A percentile compares a stretch with the other conserved stretches of the same genome.
These are phyloP conservation scores for Suillus subluteus DNA, from an alignment of 768 basidiomycete species.

Conservation along the genomic window DNA sequence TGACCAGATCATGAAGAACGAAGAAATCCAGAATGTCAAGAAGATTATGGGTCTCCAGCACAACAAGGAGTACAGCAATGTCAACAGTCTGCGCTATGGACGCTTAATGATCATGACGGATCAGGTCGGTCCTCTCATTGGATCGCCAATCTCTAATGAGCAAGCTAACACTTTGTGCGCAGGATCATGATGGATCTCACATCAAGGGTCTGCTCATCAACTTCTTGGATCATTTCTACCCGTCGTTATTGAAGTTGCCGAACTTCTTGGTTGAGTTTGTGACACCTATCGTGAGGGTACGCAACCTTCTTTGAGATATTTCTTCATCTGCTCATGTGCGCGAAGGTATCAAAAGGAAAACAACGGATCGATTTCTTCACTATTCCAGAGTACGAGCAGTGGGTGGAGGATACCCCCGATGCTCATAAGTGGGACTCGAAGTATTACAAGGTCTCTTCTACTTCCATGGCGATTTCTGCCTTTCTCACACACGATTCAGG, in stretches of 20 bases:
- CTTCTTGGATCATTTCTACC: conserved; percentile 96
- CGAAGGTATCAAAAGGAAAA: conserved; percentile 76
- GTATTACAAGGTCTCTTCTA: conserved; percentile 89
- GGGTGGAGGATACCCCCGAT: conserved; percentile 79
- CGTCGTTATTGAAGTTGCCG: conserved; percentile 87
- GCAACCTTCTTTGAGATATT: conserved; percentile 24
- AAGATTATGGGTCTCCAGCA: conserved; percentile 97
- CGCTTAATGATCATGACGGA: conserved; percentile 99
- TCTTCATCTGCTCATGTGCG: background rate
- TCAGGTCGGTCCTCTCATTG: conserved; percentile 63
- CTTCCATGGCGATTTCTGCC: background rate
- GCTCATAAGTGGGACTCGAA: conserved; percentile 87
- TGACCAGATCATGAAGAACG: conserved; percentile 97
- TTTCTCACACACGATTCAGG: conserved; percentile 50
- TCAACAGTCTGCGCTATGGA: conserved; percentile 82
- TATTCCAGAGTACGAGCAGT: conserved; percentile 93
- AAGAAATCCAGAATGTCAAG: conserved; percentile 96
- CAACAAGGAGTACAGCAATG: conserved; percentile 81
- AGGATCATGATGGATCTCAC: conserved; percentile 99
- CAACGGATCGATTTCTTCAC: conserved; percentile 91
- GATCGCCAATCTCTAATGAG: background rate
- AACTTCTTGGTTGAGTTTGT: conserved; percentile 98
- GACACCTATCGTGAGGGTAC: conserved; percentile 94
- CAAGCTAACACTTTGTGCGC: conserved; percentile 10
- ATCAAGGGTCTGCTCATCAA: conserved; percentile 99